phyloP scores from a whole-genome alignment of 2,329 filamentous ascomycete species.

The Scedosporium aurantiacum region DNA sequence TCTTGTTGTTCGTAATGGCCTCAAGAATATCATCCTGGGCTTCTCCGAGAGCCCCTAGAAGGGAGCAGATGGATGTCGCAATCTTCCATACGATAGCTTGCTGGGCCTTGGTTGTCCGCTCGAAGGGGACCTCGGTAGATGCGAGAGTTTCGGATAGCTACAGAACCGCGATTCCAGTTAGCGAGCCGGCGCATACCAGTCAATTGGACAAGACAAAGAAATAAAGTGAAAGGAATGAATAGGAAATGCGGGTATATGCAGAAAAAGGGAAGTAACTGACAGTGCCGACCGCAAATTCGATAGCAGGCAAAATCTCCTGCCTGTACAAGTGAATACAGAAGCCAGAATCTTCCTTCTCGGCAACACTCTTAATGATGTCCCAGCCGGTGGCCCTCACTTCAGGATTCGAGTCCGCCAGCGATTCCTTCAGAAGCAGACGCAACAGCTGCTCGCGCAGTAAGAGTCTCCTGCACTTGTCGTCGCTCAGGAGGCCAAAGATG shows the following conservation, averaged over 20 bases:
- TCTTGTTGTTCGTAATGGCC: constrained; percentile 36
- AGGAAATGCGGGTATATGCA: too few relatives aligned
- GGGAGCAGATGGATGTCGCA: constrained; percentile 38
- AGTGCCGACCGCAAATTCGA: constrained; percentile 43
- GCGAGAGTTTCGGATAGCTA: constrained; percentile 34
- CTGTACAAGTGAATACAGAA: constrained; percentile 56
- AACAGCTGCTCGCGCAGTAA: constrained; percentile 57
- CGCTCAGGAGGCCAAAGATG: constrained; percentile 50
- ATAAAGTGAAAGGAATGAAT: not conserved
- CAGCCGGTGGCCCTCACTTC: constrained; percentile 57
- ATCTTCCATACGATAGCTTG: constrained; percentile 43
- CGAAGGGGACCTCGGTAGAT: constrained; percentile 28
- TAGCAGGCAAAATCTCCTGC: constrained; percentile 48
- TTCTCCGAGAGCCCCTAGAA: constrained; percentile 44
- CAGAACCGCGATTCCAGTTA: constrained; percentile 1
- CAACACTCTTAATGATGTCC: constrained; percentile 52
- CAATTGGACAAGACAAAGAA: not conserved
- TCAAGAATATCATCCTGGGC: constrained; percentile 50
- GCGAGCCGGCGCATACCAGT: not conserved
- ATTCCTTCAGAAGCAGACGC: constrained; percentile 50
- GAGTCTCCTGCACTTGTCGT: constrained; percentile 51
- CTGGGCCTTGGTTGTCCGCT: constrained; percentile 40
- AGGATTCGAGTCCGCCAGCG: constrained; percentile 49
- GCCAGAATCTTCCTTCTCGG: constrained; percentile 52
- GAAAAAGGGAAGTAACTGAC: constrained; percentile 25